Percentiles rank a stretch among this genome's conserved stretches.
phyloP scores from a whole-genome alignment of 192 early-diverging fungal genomes.

The Lobosporangium transversale region DNA sequence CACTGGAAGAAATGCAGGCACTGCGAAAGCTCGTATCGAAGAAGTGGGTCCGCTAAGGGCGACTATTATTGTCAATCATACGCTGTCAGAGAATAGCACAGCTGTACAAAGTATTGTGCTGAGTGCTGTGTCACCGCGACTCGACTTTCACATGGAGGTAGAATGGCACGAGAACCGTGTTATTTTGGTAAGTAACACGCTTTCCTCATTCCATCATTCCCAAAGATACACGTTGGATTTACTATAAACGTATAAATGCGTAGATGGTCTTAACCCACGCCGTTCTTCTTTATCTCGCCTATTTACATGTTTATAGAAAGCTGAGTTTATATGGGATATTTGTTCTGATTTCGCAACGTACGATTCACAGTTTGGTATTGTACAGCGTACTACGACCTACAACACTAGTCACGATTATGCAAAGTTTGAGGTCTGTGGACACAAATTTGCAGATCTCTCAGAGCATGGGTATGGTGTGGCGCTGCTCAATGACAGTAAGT shows the following conservation, averaged over 20 bases:
- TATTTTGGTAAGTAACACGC: constrained; percentile 5
- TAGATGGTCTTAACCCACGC: too few relatives aligned
- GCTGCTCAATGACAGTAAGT: constrained; percentile 96
- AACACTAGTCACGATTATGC: constrained; percentile 94
- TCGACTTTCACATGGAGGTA: constrained; percentile 91
- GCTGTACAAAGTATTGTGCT: constrained; percentile 83
- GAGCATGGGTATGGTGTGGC: constrained; percentile 96
- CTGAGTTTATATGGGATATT: constrained; percentile 92
- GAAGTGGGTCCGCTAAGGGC: constrained; percentile 88
- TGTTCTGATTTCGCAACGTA: constrained; percentile 83
- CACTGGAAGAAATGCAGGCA: constrained; percentile 76
- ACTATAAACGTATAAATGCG: too few relatives aligned
- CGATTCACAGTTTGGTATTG: constrained; percentile 93
- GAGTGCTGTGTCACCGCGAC: constrained; percentile 69
- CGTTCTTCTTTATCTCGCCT: not conserved
- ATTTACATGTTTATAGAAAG: constrained; percentile 77
- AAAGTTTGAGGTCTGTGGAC: constrained; percentile 96
- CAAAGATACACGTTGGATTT: too few relatives aligned
- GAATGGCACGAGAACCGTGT: constrained; percentile 91
- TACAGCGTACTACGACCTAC: constrained; percentile 94
- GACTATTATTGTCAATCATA: constrained; percentile 72
- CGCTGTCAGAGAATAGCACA: constrained; percentile 71
- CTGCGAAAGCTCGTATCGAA: constrained; percentile 52
- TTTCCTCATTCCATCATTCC: not conserved
- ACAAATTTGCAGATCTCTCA: constrained; percentile 97